Evolutionary conservation across 441 rosid genomes (phyloP), one percentile per base, ranked within the genome.

Genomic region (Flueggea neowawraea): DNA sequence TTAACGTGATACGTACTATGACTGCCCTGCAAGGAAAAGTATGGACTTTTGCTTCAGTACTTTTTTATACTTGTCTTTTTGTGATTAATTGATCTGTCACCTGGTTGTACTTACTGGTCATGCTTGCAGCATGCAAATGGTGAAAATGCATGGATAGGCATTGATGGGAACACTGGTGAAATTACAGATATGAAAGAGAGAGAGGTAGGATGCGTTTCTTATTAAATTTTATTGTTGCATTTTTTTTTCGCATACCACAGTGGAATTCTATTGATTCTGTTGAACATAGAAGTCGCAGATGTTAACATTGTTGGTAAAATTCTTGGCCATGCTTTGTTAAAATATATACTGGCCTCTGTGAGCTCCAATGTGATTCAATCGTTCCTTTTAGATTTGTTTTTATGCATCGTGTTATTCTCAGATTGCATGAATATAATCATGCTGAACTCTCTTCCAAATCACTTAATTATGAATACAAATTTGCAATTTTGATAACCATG

Each of bases 1-100:
- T 93, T 44, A 90, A 93, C 64, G 96, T 90, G 62, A 93, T 90
- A 55, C 82, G 98, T 55, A 90, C 91, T 7, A 93, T 93, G 98
- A 93, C 97, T 65, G 80, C 95, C 7, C 72, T 93, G 63, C 98
- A 88, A 79, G 97, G 97, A 61, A 88, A 90, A 83, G 98, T 88
- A 75, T 49, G 36, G 17, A 51, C 10, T 31, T 56, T 61, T 39
- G 44, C 39, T 8, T 4, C 49, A 6, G 15, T 39, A 10, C 12
- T 16, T 33, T 17, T 54, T 9, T n/a, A 31, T 15, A 14, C 17
- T 48, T n/a, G 28, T 22, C 28, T 12, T 49, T 56, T 8, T 36
- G 3, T 36, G 41, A 52, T 14, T 33, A 31, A 39, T 16, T n/a
- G 13, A 32, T 54, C 4, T 16, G 4, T 11, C 22, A 61, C 50